Percentiles rank a stretch among this genome's conserved stretches.
Evolutionary conservation across 1,284 basidiomycete species (phyloP).

Genomic region (Puccinia coronata): DNA sequence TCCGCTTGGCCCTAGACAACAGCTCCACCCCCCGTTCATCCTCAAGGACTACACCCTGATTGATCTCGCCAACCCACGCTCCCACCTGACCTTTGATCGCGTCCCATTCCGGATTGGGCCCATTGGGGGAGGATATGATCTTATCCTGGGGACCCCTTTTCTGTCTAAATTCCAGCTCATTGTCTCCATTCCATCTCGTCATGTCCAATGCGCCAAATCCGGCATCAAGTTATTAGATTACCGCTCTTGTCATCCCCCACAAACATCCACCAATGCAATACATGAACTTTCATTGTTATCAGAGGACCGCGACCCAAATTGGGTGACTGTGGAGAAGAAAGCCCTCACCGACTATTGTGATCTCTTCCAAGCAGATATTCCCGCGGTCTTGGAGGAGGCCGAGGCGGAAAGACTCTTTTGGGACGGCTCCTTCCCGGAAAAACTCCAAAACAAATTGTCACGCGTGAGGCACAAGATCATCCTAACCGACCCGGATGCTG

Average conservation of each 20-base stretch:
- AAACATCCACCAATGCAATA: background rate
- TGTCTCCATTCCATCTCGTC: background rate
- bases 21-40: no score
- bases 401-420: background rate
- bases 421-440: conserved; percentile 14
- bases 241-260: no score
- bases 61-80: background rate
- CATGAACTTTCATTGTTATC: no score
- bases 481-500: background rate
- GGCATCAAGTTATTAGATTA: background rate
- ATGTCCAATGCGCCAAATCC: background rate
- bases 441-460: background rate
- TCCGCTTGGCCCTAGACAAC: no score
- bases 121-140: background rate
- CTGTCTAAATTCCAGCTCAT: background rate
- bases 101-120: background rate
- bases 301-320: no score
- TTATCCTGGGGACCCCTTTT: conserved; percentile 8
- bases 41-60: no score
- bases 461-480: background rate
- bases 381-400: background rate
- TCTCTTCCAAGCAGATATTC: background rate
- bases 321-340: no score
- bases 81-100: background rate
- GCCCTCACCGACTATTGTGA: background rate